A percentile compares a stretch with the other conserved stretches of the same genome.
Conservation (phyloP, 2,329 filamentous ascomycete species). For the Calonectria henricotiae region DNA sequence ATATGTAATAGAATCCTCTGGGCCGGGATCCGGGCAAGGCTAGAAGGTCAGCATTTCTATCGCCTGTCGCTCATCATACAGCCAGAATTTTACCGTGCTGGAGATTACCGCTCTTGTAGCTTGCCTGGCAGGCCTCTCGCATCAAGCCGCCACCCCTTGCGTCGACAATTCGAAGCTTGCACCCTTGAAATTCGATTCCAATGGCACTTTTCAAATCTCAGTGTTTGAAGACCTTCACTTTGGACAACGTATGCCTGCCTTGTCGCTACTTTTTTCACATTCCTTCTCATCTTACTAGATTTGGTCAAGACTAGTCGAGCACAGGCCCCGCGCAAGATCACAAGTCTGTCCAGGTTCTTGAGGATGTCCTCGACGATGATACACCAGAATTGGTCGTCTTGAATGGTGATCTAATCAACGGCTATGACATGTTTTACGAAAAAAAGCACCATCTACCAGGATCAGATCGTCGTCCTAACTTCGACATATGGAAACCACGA, state of each 20-base stretch:
- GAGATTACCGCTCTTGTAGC: not conserved
- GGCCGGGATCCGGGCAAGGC: not conserved
- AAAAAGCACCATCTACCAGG: conserved; percentile 72
- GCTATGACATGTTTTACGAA: conserved; percentile 71
- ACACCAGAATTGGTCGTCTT: conserved; percentile 74
- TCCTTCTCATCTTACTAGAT: conserved; percentile 3
- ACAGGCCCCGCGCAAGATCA: conserved; percentile 59
- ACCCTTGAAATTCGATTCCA: conserved; percentile 40
- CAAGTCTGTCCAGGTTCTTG: conserved; percentile 57
- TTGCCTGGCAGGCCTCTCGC: conserved; percentile 23
- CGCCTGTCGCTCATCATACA: not conserved
- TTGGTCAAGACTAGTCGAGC: conserved; percentile 34
- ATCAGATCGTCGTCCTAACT: conserved; percentile 71
- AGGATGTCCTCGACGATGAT: conserved; percentile 55
- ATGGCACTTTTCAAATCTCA: conserved; percentile 48
- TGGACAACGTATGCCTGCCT: conserved; percentile 40
- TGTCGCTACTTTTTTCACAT: not conserved
- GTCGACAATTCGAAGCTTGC: conserved; percentile 41
- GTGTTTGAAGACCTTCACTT: conserved; percentile 50
- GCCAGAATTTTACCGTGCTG: not conserved
- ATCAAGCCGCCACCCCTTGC: conserved; percentile 27
- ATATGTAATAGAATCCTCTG: conserved; percentile 2
- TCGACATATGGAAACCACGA: conserved; percentile 82
- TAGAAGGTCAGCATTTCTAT: not conserved
- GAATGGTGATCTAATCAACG: conserved; percentile 80